phyloP scores from a whole-genome alignment of 75 land plant genomes.

The Pinus albicaulis region DNA sequence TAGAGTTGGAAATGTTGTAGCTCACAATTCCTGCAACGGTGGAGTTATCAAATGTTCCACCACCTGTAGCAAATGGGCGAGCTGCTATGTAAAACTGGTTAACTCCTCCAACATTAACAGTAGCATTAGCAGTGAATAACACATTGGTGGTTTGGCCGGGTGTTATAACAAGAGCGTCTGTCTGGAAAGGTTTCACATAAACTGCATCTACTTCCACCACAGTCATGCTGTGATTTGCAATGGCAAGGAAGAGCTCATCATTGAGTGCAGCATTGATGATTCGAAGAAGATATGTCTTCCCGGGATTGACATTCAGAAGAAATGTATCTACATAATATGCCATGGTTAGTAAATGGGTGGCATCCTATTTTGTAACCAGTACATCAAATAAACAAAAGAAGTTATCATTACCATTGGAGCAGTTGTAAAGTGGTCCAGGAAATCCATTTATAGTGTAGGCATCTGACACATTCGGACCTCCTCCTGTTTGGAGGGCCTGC shows the following conservation, averaged over 20 bases:
- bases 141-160: constrained; percentile 45
- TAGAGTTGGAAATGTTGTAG: background rate
- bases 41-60: constrained; percentile 5
- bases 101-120: background rate
- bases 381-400: too few relatives aligned
- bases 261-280: constrained; percentile 39
- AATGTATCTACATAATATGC: constrained; percentile 6
- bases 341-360: too few relatives aligned
- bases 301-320: constrained; percentile 14
- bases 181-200: constrained; percentile 24
- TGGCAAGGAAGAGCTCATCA: constrained; percentile 25
- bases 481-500: constrained; percentile 37
- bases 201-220: constrained; percentile 38
- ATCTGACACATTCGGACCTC: constrained; percentile 48
- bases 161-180: constrained; percentile 18
- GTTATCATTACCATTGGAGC: constrained; percentile 26
- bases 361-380: too few relatives aligned
- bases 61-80: constrained; percentile 9
- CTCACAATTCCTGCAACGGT: constrained; percentile 8
- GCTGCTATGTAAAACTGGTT: constrained; percentile 20
- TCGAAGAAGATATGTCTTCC: constrained; percentile 39
- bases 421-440: constrained; percentile 57
- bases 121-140: constrained; percentile 15
- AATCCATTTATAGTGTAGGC: constrained; percentile 61
- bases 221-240: constrained; percentile 32